Evolutionary conservation across 129 eudicot genomes (phyloP), one percentile per base, ranked within the genome.

Genomic region (sunflower (Helianthus annuus)): DNA sequence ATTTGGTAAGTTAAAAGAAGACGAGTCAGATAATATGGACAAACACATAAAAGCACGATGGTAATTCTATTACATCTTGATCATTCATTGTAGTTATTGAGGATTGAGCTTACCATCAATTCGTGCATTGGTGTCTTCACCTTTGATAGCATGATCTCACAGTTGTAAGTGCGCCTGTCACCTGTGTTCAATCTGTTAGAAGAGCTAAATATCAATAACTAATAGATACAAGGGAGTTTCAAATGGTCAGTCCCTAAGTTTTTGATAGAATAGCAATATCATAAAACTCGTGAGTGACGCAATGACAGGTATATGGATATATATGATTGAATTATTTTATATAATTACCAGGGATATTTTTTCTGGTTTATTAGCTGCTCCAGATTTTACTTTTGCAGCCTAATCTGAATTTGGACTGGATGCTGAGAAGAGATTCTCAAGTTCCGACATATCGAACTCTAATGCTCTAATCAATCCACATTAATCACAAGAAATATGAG

Each of bases 101-200:
- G 4, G 4, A 32, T 32, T 32, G 45, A 6, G 45, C 7, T 79
- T 82, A 95, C 99, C 97, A 90, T 86, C 55, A 95, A 72, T 22
- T 90, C 91, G 49, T 73, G 81, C 66, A 90, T 59, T 1, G 96
- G 91, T 79, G 78, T 80, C 85, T 95, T 95, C 75, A 95, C 97
- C 85, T 90, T 95, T 64, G 96, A 90, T 62, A 95, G 99, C 97
- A 95, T 90, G 70, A 90, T 88, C 80, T 95, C 99, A 71, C 97
- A 90, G 79, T 95, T 90, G 72, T 83, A 88, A 22, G 99, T 97
- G 46, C 99, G 92, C 36, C 36, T 32, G 36, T 32, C 36, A 32
- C 72, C 97, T 85, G 68, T 71, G 91, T n/a, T 90, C 96, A 77
- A 90, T 66, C 99, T 95, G 91, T 74, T 70, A 70, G 11, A 80